These are phyloP conservation scores for Exophiala phaeomuriformis DNA, from an alignment of 2,329 filamentous ascomycete species.

Conservation along the genomic window DNA sequence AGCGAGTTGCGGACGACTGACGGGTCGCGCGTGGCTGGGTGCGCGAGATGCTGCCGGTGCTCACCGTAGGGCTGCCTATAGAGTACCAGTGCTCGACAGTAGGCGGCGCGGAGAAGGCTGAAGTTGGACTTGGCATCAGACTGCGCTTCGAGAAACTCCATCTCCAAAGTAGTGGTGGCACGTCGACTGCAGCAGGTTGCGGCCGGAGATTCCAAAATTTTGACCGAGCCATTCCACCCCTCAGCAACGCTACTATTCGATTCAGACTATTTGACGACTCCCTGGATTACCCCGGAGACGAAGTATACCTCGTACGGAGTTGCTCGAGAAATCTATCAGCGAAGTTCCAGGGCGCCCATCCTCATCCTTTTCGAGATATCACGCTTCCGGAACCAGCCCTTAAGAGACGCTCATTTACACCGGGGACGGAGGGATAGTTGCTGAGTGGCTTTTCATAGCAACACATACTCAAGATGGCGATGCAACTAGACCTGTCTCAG, in stretches of 20 bases:
- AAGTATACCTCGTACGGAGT: not conserved
- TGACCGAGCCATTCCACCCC: not conserved
- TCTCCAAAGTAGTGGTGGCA: not conserved
- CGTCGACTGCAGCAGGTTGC: too few relatives aligned
- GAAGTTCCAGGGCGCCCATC: not conserved
- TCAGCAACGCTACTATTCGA: too few relatives aligned
- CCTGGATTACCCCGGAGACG: not conserved
- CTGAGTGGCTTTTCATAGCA: not conserved
- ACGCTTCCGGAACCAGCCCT: not conserved
- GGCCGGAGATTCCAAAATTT: not conserved
- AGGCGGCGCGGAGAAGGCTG: too few relatives aligned
- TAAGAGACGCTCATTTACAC: not conserved
- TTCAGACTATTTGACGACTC: too few relatives aligned
- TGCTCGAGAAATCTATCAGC: too few relatives aligned
- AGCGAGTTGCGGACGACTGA: too few relatives aligned
- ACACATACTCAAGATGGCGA: constrained; percentile 12
- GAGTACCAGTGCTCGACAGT: too few relatives aligned
- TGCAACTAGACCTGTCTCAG: constrained; percentile 27
- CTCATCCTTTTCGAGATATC: not conserved
- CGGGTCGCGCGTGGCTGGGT: too few relatives aligned
- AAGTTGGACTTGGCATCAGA: too few relatives aligned
- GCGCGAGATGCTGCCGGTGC: too few relatives aligned
- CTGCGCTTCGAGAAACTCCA: not conserved
- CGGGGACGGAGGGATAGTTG: not conserved
- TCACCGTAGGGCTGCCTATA: too few relatives aligned